A percentile compares a stretch with the other conserved stretches of the same genome.
Conservation (phyloP, 352 stramenopile genomes). For the Globisporangium okanoganense region DNA sequence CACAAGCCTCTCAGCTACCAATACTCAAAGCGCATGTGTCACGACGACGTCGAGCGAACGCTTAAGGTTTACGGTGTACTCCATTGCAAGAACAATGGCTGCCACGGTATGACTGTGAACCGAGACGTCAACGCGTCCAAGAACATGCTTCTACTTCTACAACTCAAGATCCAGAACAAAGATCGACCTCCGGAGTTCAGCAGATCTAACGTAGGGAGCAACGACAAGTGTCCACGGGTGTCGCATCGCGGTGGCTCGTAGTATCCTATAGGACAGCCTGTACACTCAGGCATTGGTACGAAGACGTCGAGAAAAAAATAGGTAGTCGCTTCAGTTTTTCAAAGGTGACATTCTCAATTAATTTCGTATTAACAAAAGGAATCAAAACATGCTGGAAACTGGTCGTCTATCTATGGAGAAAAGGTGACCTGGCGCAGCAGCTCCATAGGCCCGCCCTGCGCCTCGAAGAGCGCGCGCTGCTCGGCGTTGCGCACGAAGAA, state of each 20-base stretch:
- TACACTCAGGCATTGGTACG: no score
- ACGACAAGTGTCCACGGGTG: conserved; percentile 11
- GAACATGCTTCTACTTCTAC: conserved; percentile 8
- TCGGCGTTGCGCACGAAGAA: conserved; percentile 69
- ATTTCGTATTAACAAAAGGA: no score
- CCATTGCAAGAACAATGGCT: conserved; percentile 11
- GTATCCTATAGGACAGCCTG: no score
- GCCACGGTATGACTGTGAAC: no score
- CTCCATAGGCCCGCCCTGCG: conserved; percentile 43
- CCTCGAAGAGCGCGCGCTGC: conserved; percentile 51
- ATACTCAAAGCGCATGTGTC: conserved; percentile 8
- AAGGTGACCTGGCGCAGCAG: conserved; percentile 67
- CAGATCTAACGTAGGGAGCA: background rate
- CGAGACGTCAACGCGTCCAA: conserved; percentile 3
- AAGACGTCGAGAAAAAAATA: background rate
- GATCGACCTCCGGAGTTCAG: background rate
- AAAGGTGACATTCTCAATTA: conserved; percentile 10
- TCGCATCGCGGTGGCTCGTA: background rate
- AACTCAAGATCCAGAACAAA: background rate
- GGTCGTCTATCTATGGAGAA: no score
- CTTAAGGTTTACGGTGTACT: conserved; percentile 15
- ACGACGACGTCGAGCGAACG: background rate
- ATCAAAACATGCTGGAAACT: no score
- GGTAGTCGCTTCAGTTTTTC: conserved; percentile 5
- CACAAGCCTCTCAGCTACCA: background rate